These are phyloP conservation scores for Babesia sp. DNA, from an alignment of 169 alveolate species.

Conservation along the genomic window DNA sequence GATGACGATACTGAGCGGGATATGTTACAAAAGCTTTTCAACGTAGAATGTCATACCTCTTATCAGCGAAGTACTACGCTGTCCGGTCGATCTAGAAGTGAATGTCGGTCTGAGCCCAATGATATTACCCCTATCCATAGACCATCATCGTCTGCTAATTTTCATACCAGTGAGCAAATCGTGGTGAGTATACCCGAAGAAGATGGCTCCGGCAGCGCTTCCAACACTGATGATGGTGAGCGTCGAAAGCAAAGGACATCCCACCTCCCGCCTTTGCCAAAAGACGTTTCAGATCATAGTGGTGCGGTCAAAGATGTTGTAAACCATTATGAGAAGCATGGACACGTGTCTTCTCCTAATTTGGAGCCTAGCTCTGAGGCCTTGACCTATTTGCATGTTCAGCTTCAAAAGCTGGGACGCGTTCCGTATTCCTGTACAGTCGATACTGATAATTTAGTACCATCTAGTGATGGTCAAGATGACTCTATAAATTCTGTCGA, in stretches of 20 bases:
- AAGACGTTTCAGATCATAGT: neutral
- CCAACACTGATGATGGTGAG: neutral
- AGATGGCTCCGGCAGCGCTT: neutral
- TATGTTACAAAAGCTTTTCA: slow-evolving; percentile 1
- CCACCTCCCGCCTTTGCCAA: neutral
- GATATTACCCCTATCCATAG: neutral
- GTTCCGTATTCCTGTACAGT: neutral
- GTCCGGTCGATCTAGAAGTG: neutral
- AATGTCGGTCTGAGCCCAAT: neutral
- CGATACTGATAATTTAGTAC: neutral
- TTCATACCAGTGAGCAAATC: neutral
- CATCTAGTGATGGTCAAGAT: neutral
- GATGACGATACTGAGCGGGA: slow-evolving; percentile 38
- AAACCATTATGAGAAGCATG: slow-evolving; percentile 11
- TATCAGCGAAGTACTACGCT: neutral
- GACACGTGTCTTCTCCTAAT: neutral
- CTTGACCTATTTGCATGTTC: neutral
- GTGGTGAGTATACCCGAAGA: neutral
- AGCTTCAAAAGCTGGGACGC: neutral
- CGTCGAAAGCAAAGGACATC: neutral
- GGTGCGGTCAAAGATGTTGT: neutral
- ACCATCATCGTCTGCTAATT: neutral
- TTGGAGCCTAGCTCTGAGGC: neutral
- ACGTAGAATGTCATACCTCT: neutral
- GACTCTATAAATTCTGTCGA: neutral